Percentiles rank a stretch among this genome's conserved stretches.
Evolutionary conservation across 352 stramenopile genomes (phyloP).

Genomic region (Globisporangium recalcitrans): DNA sequence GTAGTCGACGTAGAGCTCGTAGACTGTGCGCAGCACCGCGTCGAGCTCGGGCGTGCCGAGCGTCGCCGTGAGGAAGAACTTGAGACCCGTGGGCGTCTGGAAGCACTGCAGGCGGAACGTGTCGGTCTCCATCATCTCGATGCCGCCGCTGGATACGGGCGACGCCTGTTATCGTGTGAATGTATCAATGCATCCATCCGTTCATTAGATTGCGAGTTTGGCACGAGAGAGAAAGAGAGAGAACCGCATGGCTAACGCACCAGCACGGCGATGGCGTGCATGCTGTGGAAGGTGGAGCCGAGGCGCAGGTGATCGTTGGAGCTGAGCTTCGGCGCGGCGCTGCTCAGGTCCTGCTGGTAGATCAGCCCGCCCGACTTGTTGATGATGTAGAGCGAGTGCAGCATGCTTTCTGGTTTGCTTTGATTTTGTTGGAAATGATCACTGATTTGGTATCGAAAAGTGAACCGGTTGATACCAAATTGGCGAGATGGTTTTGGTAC

Average conservation of each 20-base stretch:
- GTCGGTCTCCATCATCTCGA: slow-evolving; percentile 89
- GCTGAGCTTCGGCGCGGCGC: slow-evolving; percentile 75
- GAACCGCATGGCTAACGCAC: slow-evolving; percentile 19
- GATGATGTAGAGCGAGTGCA: slow-evolving; percentile 92
- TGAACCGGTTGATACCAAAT: too few relatives aligned
- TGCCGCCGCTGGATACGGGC: slow-evolving; percentile 79
- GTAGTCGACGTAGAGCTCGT: slow-evolving; percentile 94
- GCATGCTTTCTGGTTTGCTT: slow-evolving; percentile 71
- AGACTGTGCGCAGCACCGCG: slow-evolving; percentile 80
- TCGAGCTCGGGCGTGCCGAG: slow-evolving; percentile 83
- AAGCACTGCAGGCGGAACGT: slow-evolving; percentile 92
- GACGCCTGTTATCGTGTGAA: slow-evolving; percentile 62
- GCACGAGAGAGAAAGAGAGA: too few relatives aligned
- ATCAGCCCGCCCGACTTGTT: slow-evolving; percentile 92
- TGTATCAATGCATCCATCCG: not conserved
- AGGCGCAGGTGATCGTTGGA: slow-evolving; percentile 91
- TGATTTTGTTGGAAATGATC: not conserved
- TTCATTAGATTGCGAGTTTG: too few relatives aligned
- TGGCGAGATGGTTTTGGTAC: too few relatives aligned
- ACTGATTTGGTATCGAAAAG: not conserved
- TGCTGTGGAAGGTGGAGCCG: slow-evolving; percentile 93
- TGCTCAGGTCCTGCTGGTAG: slow-evolving; percentile 90
- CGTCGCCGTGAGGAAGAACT: slow-evolving; percentile 92
- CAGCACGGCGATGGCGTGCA: slow-evolving; percentile 89
- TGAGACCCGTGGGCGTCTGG: slow-evolving; percentile 89